phyloP scores from a whole-genome alignment of 2,329 filamentous ascomycete genomes.

The Arthrobotrys sphaeroides region DNA sequence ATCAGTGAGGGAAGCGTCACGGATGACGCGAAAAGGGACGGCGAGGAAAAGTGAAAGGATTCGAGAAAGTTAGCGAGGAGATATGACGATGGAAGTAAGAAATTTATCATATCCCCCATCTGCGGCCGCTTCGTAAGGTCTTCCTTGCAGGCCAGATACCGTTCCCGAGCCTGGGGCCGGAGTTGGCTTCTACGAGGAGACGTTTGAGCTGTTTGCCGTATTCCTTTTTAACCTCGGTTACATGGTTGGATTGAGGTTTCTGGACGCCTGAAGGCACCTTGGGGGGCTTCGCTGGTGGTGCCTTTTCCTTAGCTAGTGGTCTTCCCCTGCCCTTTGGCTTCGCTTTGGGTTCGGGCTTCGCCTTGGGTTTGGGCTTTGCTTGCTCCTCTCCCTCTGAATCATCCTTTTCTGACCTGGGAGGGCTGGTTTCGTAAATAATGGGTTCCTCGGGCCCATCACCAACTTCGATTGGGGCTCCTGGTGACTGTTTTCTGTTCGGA shows the following conservation, averaged over 20 bases:
- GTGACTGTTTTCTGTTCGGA: not conserved
- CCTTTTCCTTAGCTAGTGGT: not conserved
- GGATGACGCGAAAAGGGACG: not conserved
- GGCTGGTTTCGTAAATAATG: not conserved
- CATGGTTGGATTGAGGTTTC: not conserved
- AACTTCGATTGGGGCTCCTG: not conserved
- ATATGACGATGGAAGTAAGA: not conserved
- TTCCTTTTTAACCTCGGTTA: not conserved
- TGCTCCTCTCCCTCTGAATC: not conserved
- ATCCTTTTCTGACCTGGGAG: not conserved
- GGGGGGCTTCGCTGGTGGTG: not conserved
- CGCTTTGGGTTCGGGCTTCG: not conserved
- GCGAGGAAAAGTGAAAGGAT: not conserved
- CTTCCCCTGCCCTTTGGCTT: not conserved
- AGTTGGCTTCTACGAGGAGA: not conserved
- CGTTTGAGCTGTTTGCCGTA: not conserved
- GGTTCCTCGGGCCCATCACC: not conserved
- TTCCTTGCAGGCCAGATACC: not conserved
- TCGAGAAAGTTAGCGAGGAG: not conserved
- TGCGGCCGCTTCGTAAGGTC: constrained; percentile 27
- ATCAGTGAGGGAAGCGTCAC: constrained; percentile 29
- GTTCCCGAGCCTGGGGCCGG: not conserved
- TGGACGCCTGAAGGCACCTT: not conserved
- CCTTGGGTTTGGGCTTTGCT: not conserved
- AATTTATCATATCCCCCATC: not conserved